Evolutionary conservation across 306 rosid species (phyloP).

Genomic region (Castanospermum australe): DNA sequence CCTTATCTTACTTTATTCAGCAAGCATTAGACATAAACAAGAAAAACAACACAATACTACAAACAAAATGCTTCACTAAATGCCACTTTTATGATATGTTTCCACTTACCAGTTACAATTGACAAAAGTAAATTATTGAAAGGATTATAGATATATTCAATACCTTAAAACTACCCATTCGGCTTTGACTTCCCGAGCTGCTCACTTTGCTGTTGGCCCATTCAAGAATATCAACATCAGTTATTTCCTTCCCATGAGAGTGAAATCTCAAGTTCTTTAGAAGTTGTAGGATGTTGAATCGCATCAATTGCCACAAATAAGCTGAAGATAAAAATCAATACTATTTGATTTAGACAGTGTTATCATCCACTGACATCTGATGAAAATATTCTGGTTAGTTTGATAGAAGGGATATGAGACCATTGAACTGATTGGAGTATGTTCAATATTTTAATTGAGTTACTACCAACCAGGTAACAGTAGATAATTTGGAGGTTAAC

Average conservation of each 20-base stretch:
- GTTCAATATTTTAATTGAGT: background rate
- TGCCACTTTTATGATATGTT: background rate
- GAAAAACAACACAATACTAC: background rate
- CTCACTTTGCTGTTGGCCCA: constrained; percentile 93
- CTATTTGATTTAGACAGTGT: constrained; percentile 2
- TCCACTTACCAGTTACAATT: background rate
- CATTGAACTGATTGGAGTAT: background rate
- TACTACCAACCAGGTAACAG: background rate
- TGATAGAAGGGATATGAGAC: background rate
- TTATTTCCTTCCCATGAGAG: constrained; percentile 88
- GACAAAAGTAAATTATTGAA: background rate
- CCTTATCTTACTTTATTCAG: too few species aligned
- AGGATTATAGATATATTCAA: background rate
- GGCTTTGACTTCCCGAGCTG: constrained; percentile 70
- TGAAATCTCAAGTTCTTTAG: constrained; percentile 89
- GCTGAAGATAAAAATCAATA: constrained; percentile 50
- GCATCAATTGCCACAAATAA: constrained; percentile 97
- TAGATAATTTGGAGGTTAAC: background rate
- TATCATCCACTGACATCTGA: background rate
- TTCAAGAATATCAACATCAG: constrained; percentile 83
- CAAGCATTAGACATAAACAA: background rate
- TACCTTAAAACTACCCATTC: constrained; percentile 88
- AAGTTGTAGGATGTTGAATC: constrained; percentile 87
- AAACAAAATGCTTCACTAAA: background rate
- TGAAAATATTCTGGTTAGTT: background rate